Conservation (phyloP, 176 grass and related monocot species). For the Microstegium vimineum region DNA sequence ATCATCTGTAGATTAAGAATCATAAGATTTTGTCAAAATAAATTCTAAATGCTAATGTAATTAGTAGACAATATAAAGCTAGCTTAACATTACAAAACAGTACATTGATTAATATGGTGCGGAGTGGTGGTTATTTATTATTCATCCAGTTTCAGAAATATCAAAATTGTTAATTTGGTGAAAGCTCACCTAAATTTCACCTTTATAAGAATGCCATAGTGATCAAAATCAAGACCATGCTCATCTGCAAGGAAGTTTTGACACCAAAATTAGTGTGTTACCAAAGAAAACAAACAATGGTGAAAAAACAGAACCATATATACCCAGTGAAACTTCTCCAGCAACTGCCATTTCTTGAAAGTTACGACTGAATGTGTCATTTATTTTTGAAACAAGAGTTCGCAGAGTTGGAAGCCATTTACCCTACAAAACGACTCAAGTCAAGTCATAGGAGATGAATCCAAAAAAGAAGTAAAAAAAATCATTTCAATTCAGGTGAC, state of each 20-base stretch:
- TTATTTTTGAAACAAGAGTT: constrained; percentile 83
- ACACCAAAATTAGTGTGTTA: neutral
- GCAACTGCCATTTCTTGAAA: constrained; percentile 99
- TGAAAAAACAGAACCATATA: neutral
- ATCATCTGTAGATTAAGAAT: neutral
- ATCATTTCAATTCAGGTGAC: neutral
- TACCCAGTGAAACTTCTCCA: constrained; percentile 95
- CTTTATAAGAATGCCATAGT: constrained; percentile 93
- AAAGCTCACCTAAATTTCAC: constrained; percentile 87
- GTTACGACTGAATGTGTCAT: constrained; percentile 79
- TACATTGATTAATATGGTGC: neutral
- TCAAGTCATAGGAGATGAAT: constrained; percentile 1
- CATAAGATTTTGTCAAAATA: neutral
- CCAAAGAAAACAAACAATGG: constrained; percentile 10
- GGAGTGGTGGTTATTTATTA: neutral
- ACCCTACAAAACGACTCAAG: constrained; percentile 41
- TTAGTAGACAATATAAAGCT: neutral
- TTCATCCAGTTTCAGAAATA: neutral
- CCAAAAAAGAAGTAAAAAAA: constrained; percentile 13
- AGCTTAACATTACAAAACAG: constrained; percentile 4
- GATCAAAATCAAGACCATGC: constrained; percentile 75
- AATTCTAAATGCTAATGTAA: neutral
- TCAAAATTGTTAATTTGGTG: neutral
- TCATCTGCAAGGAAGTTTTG: constrained; percentile 64
- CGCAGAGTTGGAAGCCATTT: constrained; percentile 89